A percentile compares a stretch with the other conserved stretches of the same genome.
phyloP scores from a whole-genome alignment of 441 rosid genomes.

The Gossypium schwendimanii region DNA sequence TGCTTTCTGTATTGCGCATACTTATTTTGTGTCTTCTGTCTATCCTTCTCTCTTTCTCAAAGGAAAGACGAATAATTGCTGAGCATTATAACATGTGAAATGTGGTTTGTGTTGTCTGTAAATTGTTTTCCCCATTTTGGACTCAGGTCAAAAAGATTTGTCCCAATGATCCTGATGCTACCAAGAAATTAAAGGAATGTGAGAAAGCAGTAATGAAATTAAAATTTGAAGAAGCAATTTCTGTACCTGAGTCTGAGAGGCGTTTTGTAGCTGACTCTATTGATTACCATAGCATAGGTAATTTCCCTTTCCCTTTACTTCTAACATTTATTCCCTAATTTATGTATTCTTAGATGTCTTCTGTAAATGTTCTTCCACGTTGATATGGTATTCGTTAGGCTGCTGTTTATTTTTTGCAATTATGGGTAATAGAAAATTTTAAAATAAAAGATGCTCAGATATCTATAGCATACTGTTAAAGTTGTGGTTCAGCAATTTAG shows the following conservation, averaged over 20 bases:
- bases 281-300: slow-evolving; percentile 80
- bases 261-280: slow-evolving; percentile 73
- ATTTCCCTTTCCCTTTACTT: neutral
- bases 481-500: neutral
- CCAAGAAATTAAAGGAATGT: slow-evolving; percentile 82
- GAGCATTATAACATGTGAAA: neutral
- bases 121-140: slow-evolving; percentile 4
- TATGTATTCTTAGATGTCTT: neutral
- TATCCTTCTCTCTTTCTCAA: neutral
- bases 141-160: slow-evolving; percentile 63
- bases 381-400: neutral
- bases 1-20: neutral
- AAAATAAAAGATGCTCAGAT: neutral
- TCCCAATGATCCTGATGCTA: slow-evolving; percentile 94
- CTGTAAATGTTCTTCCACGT: neutral
- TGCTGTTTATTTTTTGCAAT: neutral
- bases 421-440: neutral
- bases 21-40: neutral
- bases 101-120: slow-evolving; percentile 3
- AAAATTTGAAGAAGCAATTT: slow-evolving; percentile 94
- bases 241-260: slow-evolving; percentile 66
- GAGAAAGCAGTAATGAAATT: slow-evolving; percentile 91
- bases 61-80: neutral
- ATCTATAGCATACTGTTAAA: neutral
- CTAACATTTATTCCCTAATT: neutral